A percentile compares a stretch with the other conserved stretches of the same genome.
Evolutionary conservation across 257 asterid genomes (phyloP).

Genomic region (Parsonsia alboflavescens): DNA sequence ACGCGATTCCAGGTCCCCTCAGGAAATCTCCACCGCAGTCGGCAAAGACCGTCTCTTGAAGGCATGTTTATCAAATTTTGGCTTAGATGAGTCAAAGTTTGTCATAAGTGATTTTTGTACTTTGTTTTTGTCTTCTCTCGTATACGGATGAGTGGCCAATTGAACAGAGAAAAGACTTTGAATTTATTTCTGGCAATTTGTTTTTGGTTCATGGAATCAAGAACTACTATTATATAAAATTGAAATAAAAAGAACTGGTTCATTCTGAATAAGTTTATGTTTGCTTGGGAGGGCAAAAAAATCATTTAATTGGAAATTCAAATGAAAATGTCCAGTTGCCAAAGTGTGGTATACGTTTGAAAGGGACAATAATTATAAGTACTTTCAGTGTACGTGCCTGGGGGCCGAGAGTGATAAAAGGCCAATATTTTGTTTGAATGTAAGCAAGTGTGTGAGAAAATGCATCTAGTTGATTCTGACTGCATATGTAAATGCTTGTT

Average conservation of each 20-base stretch:
- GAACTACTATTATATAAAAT: background rate
- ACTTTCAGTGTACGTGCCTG: too few species aligned
- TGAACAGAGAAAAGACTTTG: too few species aligned
- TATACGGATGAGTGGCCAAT: background rate
- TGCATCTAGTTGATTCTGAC: too few species aligned
- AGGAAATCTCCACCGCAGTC: conserved; percentile 41
- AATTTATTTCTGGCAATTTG: background rate
- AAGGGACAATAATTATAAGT: background rate
- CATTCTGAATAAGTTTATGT: background rate
- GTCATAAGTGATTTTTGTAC: background rate
- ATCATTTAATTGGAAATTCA: background rate
- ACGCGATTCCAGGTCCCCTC: conserved; percentile 23
- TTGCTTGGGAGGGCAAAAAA: background rate
- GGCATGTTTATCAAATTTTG: conserved; percentile 26
- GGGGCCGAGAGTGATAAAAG: too few species aligned
- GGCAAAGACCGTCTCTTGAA: conserved; percentile 84
- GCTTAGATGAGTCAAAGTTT: background rate
- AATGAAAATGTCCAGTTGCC: background rate
- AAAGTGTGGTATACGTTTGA: background rate
- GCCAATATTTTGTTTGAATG: too few species aligned
- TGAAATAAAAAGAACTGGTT: background rate
- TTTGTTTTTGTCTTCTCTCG: background rate
- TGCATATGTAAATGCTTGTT: too few species aligned
- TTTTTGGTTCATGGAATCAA: background rate
- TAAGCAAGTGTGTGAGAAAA: too few species aligned